Percentiles rank a stretch among this genome's conserved stretches.
These are phyloP conservation scores for Ascochyta lentis DNA, from an alignment of 2,329 filamentous ascomycete genomes.

Conservation along the genomic window DNA sequence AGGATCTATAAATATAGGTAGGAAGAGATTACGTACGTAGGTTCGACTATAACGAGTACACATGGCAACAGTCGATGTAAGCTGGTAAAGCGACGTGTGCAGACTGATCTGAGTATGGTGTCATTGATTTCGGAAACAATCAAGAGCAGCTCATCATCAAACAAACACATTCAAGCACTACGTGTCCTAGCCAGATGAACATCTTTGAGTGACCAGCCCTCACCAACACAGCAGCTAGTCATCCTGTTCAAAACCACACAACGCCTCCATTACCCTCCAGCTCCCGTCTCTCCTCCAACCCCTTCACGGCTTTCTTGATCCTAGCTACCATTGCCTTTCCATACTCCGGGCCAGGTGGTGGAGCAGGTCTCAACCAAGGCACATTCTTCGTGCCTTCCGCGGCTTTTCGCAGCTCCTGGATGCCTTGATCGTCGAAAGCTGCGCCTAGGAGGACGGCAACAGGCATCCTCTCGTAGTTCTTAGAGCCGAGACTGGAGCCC, in stretches of 20 bases:
- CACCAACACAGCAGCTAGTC: not conserved
- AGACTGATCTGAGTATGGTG: not conserved
- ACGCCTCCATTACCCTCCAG: slow-evolving; percentile 8
- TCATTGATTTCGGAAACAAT: not conserved
- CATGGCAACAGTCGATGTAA: not conserved
- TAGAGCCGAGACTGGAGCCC: slow-evolving; percentile 1
- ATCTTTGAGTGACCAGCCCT: too few relatives aligned
- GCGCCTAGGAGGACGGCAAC: slow-evolving; percentile 11
- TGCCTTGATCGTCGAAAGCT: slow-evolving; percentile 10
- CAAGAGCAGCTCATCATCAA: not conserved
- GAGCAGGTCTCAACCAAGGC: slow-evolving; percentile 13
- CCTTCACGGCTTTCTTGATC: slow-evolving; percentile 9
- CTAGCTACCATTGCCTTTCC: slow-evolving; percentile 13
- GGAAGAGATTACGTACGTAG: not conserved
- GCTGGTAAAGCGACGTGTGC: not conserved
- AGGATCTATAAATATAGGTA: not conserved
- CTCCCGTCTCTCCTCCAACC: not conserved
- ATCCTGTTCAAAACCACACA: slow-evolving; percentile 1
- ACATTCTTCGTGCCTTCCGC: slow-evolving; percentile 3
- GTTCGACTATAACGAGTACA: not conserved
- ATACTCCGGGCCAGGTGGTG: slow-evolving; percentile 16
- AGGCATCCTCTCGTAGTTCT: slow-evolving; percentile 10
- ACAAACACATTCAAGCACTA: too few relatives aligned
- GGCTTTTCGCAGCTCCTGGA: slow-evolving; percentile 1
- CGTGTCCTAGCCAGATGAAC: too few relatives aligned